Percentiles rank a stretch among this genome's conserved stretches.
Conservation (phyloP, 805 yeast species). For the Zygosaccharomyces bailii region DNA sequence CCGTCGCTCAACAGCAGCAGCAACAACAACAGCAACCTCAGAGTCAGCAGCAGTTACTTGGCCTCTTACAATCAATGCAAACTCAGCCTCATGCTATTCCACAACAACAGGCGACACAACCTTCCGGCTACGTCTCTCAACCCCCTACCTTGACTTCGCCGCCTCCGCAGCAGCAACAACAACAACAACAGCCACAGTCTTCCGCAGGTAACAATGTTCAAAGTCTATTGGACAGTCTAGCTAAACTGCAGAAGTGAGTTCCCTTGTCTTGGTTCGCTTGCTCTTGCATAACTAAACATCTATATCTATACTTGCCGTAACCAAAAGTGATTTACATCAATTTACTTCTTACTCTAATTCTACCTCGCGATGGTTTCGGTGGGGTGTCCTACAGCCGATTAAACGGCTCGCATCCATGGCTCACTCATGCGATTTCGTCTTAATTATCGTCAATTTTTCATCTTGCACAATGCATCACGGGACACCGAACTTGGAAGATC, state of each 20-base stretch:
- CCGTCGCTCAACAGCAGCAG: slow-evolving; percentile 36
- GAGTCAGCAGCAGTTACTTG: slow-evolving; percentile 29
- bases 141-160: slow-evolving; percentile 17
- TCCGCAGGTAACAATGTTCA: slow-evolving; percentile 36
- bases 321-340: slow-evolving; percentile 4
- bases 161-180: slow-evolving; percentile 22
- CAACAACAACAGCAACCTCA: slow-evolving; percentile 31
- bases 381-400: background rate
- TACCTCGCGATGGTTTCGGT: no score
- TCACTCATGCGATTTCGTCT: background rate
- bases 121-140: slow-evolving; percentile 14
- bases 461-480: background rate
- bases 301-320: slow-evolving; percentile 9
- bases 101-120: slow-evolving; percentile 14
- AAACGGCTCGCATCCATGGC: background rate
- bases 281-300: slow-evolving; percentile 5
- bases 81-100: slow-evolving; percentile 24
- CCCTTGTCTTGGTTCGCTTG: slow-evolving; percentile 14
- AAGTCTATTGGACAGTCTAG: slow-evolving; percentile 39
- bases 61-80: slow-evolving; percentile 36
- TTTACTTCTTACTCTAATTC: background rate
- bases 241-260: slow-evolving; percentile 35
- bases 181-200: slow-evolving; percentile 23
- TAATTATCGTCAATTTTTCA: background rate
- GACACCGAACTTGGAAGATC: background rate